A percentile compares a stretch with the other conserved stretches of the same genome.
These are phyloP conservation scores for Penicillium sp. DNA, from an alignment of 2,329 filamentous ascomycete genomes.

Conservation along the genomic window DNA sequence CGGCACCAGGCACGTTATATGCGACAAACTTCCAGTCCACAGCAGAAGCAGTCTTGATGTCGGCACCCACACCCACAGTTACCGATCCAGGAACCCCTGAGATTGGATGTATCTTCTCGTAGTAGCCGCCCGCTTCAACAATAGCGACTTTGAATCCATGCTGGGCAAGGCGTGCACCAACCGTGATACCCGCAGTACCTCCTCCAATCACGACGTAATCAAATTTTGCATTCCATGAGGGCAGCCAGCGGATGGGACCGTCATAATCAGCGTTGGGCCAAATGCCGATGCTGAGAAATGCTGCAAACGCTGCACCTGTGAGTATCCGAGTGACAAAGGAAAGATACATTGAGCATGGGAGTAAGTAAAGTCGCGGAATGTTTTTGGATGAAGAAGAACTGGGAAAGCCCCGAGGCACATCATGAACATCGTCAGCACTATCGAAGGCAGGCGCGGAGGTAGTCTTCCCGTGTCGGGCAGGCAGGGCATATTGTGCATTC, in stretches of 20 bases:
- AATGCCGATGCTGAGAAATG: neutral
- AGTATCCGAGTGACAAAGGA: neutral
- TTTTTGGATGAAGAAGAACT: neutral
- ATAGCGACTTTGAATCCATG: constrained; percentile 40
- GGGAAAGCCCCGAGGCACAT: neutral
- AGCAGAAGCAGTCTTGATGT: constrained; percentile 38
- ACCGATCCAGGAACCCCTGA: constrained; percentile 42
- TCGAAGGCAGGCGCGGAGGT: neutral
- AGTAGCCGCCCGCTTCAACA: constrained; percentile 43
- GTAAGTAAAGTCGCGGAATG: neutral
- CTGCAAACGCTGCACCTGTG: neutral
- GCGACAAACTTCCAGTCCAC: constrained; percentile 48
- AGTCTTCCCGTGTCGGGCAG: neutral
- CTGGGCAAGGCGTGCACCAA: constrained; percentile 52
- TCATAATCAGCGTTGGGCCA: neutral
- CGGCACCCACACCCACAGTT: constrained; percentile 22
- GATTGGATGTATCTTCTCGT: constrained; percentile 52
- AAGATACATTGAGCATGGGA: neutral
- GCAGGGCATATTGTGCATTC: neutral
- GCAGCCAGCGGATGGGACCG: constrained; percentile 4
- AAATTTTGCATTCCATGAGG: constrained; percentile 14
- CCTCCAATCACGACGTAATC: constrained; percentile 36
- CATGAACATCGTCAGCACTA: neutral
- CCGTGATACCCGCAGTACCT: constrained; percentile 38
- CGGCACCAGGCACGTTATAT: constrained; percentile 48